Base-by-base conservation (phyloP, 129 eudicot genomes). In the Escallonia herrerae region DNA sequence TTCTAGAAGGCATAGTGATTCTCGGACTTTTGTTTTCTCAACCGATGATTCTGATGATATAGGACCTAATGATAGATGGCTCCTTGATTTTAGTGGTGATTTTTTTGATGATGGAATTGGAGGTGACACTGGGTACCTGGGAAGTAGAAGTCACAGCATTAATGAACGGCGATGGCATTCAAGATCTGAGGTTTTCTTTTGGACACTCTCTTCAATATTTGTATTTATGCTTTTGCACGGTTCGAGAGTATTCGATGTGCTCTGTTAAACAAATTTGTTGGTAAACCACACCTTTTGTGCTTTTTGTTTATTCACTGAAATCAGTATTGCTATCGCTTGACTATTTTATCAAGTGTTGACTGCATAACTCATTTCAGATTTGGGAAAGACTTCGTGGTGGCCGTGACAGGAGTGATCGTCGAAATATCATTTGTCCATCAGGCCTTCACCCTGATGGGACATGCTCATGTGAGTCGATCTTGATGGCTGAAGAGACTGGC, bases 341-440 rank as follows among this genome's bases (percentile, higher is more conserved):
- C 15, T 59, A 44, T 48, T 73, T 41, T 43, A 46, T 43, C 14
- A 12, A 40, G 6, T 60, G 7, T 7, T 54, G 47, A 8, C 65
- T 40, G 40, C 61, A 33, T 53, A 40, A 53, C 48, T 57, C 53
- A 2, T 64, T 64, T 68, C 83, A 86, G 93, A 65, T 86, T 41
- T 86, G 85, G 88, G 88, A 77, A 65, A 86, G 88, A 73, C 73
- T 79, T 43, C 75, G 79, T 39, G 82, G 73, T 37, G 72, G 69
- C 51, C 63, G 72, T 13, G 71, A 62, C 59, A 71, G 74, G 39
- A 67, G 53, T 39, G 75, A 73, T 37, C 78, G 64, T 74, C 75
- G 65, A 56, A 55, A 72, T 47, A 66, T n/a, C 45, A 47, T 43
- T 52, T 86, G 94, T 68, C 86, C 94, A 0, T 58, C 72, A 3